Evolutionary conservation across 2,329 filamentous ascomycete genomes (phyloP).

Genomic region (Ophiocordyceps camponoti-rufipedis): DNA sequence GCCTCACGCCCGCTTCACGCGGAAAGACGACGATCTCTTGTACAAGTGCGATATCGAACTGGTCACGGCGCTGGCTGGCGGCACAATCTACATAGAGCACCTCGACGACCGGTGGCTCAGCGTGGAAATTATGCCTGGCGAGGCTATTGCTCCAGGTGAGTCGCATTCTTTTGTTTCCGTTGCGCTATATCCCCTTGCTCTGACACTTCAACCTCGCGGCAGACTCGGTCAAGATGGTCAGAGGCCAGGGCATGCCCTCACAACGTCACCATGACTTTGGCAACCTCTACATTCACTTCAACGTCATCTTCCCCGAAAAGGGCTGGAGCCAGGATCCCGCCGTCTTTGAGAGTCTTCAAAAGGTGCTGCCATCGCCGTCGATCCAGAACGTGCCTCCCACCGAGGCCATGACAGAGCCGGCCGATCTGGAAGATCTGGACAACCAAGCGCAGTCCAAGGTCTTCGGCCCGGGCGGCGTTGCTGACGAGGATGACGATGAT

Average conservation of each 20-base stretch:
- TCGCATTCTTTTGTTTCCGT: conserved; percentile 3
- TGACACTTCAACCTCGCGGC: conserved; percentile 1
- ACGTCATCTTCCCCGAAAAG: conserved; percentile 88
- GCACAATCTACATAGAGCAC: conserved; percentile 83
- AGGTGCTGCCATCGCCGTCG: conserved; percentile 57
- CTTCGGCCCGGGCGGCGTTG: conserved; percentile 43
- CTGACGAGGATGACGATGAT: conserved; percentile 61
- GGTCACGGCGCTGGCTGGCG: conserved; percentile 82
- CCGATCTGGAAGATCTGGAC: conserved; percentile 72
- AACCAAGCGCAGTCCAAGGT: conserved; percentile 44
- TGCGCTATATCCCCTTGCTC: too few species aligned
- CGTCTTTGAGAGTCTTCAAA: conserved; percentile 63
- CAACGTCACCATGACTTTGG: conserved; percentile 87
- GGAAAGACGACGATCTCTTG: conserved; percentile 89
- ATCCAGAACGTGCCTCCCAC: conserved; percentile 49
- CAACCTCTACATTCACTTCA: conserved; percentile 94
- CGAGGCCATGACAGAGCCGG: conserved; percentile 85
- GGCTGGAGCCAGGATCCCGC: conserved; percentile 46
- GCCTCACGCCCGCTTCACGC: conserved; percentile 87
- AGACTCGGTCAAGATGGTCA: conserved; percentile 87
- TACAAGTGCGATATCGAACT: conserved; percentile 93
- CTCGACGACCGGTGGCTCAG: conserved; percentile 94
- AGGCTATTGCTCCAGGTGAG: conserved; percentile 85
- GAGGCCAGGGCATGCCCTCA: conserved; percentile 94
- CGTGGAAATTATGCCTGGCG: conserved; percentile 80